Conservation (phyloP, 176 grass and related monocot species). For the Oryza coarctata region DNA sequence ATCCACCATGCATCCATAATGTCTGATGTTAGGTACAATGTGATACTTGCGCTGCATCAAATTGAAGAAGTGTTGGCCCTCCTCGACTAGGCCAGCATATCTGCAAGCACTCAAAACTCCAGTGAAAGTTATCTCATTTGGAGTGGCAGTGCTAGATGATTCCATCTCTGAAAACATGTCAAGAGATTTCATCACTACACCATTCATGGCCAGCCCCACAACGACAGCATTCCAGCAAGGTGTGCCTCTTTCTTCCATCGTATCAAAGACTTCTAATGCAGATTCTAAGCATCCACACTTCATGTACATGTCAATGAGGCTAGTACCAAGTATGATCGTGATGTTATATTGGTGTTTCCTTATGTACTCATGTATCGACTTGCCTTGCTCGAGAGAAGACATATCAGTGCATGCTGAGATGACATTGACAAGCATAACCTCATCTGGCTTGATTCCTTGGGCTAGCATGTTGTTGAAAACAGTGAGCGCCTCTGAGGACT, state of each 20-base stretch:
- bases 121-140: slow-evolving; percentile 86
- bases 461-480: slow-evolving; percentile 65
- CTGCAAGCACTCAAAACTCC: slow-evolving; percentile 87
- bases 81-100: slow-evolving; percentile 72
- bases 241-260: slow-evolving; percentile 51
- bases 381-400: slow-evolving; percentile 73
- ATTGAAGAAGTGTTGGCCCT: slow-evolving; percentile 68
- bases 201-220: slow-evolving; percentile 78
- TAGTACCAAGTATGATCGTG: slow-evolving; percentile 61
- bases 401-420: slow-evolving; percentile 71
- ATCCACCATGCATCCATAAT: slow-evolving; percentile 96
- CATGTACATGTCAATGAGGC: slow-evolving; percentile 96
- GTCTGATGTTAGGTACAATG: slow-evolving; percentile 72
- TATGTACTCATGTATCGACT: slow-evolving; percentile 71
- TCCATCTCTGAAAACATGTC: slow-evolving; percentile 74
- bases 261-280: slow-evolving; percentile 72
- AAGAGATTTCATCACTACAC: slow-evolving; percentile 61
- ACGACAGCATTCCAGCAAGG: slow-evolving; percentile 87
- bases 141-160: slow-evolving; percentile 44
- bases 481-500: slow-evolving; percentile 55
- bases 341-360: slow-evolving; percentile 47
- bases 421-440: slow-evolving; percentile 69
- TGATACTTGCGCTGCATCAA: slow-evolving; percentile 70
- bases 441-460: slow-evolving; percentile 58
- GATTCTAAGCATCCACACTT: slow-evolving; percentile 68